Evolutionary conservation across 805 yeast genomes (phyloP).

Genomic region (Wickerhamomyces chambardii): DNA sequence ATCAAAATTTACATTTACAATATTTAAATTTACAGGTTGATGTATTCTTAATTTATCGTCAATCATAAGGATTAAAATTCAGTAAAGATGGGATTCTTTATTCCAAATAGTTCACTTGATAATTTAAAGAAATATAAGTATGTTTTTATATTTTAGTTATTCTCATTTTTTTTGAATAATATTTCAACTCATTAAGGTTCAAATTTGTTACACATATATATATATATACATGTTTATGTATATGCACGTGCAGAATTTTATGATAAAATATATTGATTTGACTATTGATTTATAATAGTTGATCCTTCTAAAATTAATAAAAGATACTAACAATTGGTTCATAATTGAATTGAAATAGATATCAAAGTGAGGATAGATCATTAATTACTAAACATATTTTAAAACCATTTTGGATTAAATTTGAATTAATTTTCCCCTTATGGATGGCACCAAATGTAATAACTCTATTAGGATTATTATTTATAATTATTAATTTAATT

Average conservation of each 20-base stretch:
- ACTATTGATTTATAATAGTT: not conserved
- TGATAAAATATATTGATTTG: too few relatives aligned
- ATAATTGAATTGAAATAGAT: constrained; percentile 21
- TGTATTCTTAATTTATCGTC: too few relatives aligned
- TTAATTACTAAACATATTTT: constrained; percentile 63
- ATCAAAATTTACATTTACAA: too few relatives aligned
- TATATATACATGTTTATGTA: too few relatives aligned
- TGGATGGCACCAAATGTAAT: constrained; percentile 93
- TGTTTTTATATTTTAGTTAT: constrained; percentile 6
- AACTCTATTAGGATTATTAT: constrained; percentile 70
- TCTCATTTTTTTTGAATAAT: too few relatives aligned
- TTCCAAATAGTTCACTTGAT: constrained; percentile 41
- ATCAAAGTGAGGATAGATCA: constrained; percentile 77
- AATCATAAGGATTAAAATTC: too few relatives aligned
- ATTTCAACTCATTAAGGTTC: too few relatives aligned
- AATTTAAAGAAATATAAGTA: constrained; percentile 46
- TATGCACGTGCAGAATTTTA: not conserved
- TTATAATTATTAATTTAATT: constrained; percentile 54
- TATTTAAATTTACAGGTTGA: too few relatives aligned
- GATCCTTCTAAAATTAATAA: too few relatives aligned
- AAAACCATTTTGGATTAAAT: constrained; percentile 74
- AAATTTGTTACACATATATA: too few relatives aligned
- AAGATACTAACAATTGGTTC: too few relatives aligned
- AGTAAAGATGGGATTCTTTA: constrained; percentile 51
- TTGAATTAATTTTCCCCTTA: constrained; percentile 68